Percentiles rank a stretch among this genome's conserved stretches.
Evolutionary conservation across 192 early-diverging fungal genomes (phyloP).

Genomic region (Linnemannia schmuckeri): DNA sequence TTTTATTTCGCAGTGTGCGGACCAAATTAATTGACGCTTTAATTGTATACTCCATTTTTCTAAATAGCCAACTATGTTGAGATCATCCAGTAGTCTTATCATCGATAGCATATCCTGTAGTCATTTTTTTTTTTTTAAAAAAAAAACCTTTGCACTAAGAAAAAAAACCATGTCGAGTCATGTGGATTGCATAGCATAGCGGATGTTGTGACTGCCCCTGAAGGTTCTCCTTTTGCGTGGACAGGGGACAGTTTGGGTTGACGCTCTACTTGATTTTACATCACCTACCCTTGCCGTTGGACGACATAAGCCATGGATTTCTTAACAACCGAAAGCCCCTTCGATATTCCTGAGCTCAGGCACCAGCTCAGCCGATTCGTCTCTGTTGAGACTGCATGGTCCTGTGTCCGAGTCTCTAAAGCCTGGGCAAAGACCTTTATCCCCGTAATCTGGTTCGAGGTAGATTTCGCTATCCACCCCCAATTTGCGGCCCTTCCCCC

Average conservation of each 20-base stretch:
- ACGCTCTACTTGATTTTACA: background rate
- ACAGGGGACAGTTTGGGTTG: too few relatives aligned
- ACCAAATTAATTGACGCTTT: background rate
- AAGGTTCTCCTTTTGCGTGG: too few relatives aligned
- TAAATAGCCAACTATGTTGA: slow-evolving; percentile 66
- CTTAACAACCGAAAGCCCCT: background rate
- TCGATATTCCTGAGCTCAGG: slow-evolving; percentile 8
- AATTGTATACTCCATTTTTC: background rate
- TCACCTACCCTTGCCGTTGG: background rate
- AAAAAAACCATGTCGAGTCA: too few relatives aligned
- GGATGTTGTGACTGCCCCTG: too few relatives aligned
- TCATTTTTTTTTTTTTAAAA: too few relatives aligned
- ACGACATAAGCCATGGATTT: background rate
- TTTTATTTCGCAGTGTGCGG: background rate
- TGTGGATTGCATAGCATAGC: too few relatives aligned
- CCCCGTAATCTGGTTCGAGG: slow-evolving; percentile 10
- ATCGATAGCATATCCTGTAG: too few relatives aligned
- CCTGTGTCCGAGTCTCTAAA: slow-evolving; percentile 7
- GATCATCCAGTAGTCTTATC: background rate
- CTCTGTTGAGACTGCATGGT: background rate
- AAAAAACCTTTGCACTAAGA: too few relatives aligned
- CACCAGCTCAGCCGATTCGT: background rate
- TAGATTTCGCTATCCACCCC: background rate
- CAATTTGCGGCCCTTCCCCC: background rate
- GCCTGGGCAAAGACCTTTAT: slow-evolving; percentile 1